Evolutionary conservation across 345 rosid species (phyloP), one percentile per base, ranked within the genome.

Genomic region (Syzygium oleosum): DNA sequence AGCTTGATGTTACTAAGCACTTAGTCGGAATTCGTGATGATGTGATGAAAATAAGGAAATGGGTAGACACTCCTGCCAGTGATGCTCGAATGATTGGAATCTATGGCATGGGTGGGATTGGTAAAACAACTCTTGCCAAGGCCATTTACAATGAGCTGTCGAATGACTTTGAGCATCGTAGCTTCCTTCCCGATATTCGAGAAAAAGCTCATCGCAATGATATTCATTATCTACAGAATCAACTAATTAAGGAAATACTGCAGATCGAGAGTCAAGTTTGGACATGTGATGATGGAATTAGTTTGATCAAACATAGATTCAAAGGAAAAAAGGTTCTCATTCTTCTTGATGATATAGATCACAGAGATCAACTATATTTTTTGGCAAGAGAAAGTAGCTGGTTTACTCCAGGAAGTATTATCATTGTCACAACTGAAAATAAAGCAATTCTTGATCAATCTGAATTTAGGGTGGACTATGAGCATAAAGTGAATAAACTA

Each of bases 251-350:
- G 34, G 68, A 59, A 2, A 59, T 59, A 12, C 4, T 5, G 0
- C 34, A 0, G 5, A 12, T 6, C 5, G 31, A 12, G 27, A 0
- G 4, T 27, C 7, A 0, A 5, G 16, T 12, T 27, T 3, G 3
- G 2, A n/a, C 12, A 5, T 34, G 12, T 12, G 17, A 61, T 61
- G 31, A n/a, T n/a, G 73, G 73, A 61, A 61, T 61, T 61, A 61
- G 0, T n/a, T 27, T 12, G 73, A 61, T 61, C 34, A 13, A 61
- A 29, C 29, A 2, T 29, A 63, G 38, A n/a, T 29, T 63, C 0
- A 63, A n/a, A 29, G 10, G 10, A 29, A 29, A 1, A 63, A n/a
- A 6, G 21, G 38, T 63, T 63, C 21, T 63, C 38, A 63, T 63
- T n/a, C 8, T 63, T 63, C 2, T 63, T 1, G 77, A 63, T 63